Base-by-base conservation (phyloP, 2,329 filamentous ascomycete genomes). In the Ophiostoma sp. region DNA sequence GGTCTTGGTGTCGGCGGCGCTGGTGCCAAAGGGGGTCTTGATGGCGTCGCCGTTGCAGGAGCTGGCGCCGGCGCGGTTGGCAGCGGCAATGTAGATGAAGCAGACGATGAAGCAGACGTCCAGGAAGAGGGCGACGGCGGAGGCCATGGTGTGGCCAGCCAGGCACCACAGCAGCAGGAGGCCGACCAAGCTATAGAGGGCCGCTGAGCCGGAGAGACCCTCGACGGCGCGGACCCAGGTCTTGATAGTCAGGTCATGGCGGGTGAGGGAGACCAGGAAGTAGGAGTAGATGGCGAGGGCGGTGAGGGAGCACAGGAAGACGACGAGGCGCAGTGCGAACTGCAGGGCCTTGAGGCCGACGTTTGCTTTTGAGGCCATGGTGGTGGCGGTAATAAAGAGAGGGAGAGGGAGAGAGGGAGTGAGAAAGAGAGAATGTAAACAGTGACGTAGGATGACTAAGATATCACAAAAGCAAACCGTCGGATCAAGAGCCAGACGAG, bases 271-370 rank as follows among this genome's bases (percentile, higher is more conserved):
- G 10, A 90, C 87, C 67, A 97, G 87, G 84, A 93, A 96, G 84
- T 96, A 97, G 67, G 89, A 89, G 83, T 90, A 94, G 76, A 95
- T 86, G 74, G 86, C 90, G 72, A 97, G 86, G 72, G 94, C 86
- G 74, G 96, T 84, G 71, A 85, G 87, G 10, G 90, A 84, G 78
- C 88, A 91, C 77, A 86, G 83, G 79, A 96, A 90, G 76, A 92
- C 87, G 70, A 97, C 80, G 74, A 85, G 80, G 74, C 94, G 91
- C 76, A 96, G 82, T 78, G 89, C 84, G 78, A 90, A 90, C 76
- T 92, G 90, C 66, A 86, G 71, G 72, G 85, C 80, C 76, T 92
- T 92, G 75, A 96, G 86, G 75, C 87, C 83, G 72, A 89, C 79
- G 73, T 88, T 87, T 64, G 81, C 79, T 73, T 83, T 82, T 71